These are phyloP conservation scores for Polytolypa hystricis DNA, from an alignment of 2,329 filamentous ascomycete genomes.

Conservation along the genomic window DNA sequence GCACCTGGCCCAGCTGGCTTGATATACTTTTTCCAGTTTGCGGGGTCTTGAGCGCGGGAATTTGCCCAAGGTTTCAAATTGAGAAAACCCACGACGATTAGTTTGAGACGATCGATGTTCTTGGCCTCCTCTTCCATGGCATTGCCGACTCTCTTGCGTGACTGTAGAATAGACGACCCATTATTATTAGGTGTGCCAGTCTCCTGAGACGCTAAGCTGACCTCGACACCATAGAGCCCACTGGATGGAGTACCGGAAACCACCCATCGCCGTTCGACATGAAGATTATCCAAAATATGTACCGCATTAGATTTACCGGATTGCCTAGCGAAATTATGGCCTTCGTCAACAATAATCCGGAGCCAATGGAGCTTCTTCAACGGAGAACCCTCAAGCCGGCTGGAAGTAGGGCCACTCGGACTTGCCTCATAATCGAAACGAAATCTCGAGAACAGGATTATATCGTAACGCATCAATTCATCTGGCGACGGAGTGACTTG, in stretches of 20 bases:
- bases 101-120: constrained; percentile 56
- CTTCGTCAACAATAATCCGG: constrained; percentile 83
- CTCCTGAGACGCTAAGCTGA: constrained; percentile 40
- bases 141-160: constrained; percentile 28
- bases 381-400: constrained; percentile 45
- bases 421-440: constrained; percentile 59
- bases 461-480: constrained; percentile 56
- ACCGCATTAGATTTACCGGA: constrained; percentile 48
- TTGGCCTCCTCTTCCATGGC: constrained; percentile 44
- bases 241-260: constrained; percentile 83
- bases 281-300: constrained; percentile 42
- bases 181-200: constrained; percentile 12
- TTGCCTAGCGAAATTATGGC: constrained; percentile 68
- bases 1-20: constrained; percentile 50
- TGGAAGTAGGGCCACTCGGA: constrained; percentile 23
- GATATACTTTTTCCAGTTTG: constrained; percentile 64
- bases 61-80: constrained; percentile 71
- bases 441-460: constrained; percentile 65
- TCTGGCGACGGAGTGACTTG: constrained; percentile 46
- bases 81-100: constrained; percentile 59
- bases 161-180: constrained; percentile 21
- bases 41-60: constrained; percentile 44
- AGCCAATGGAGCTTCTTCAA: constrained; percentile 70
- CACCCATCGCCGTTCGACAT: constrained; percentile 67
- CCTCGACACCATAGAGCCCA: constrained; percentile 66